Evolutionary conservation across 2,329 filamentous ascomycete genomes (phyloP).

Genomic region (Dichotomopilus funicola): DNA sequence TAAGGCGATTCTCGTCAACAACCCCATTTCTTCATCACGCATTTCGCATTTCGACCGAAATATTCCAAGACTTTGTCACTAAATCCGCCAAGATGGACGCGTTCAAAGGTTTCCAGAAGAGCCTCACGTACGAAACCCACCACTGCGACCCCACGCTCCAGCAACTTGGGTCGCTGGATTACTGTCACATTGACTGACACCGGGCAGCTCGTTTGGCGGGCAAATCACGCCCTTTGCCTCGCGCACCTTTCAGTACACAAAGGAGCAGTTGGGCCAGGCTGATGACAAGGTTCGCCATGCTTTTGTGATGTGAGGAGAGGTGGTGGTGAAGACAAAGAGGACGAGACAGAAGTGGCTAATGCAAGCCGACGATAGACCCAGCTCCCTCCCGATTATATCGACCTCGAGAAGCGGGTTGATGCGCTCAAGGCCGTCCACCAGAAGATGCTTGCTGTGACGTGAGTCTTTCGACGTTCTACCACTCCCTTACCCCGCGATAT

Average conservation of each 20-base stretch:
- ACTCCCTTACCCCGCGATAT: not conserved
- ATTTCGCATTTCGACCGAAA: not conserved
- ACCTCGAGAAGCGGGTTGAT: conserved; percentile 97
- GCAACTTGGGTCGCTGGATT: conserved; percentile 9
- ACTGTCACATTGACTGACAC: conserved; percentile 17
- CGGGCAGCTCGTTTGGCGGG: conserved; percentile 56
- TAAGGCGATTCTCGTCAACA: conserved; percentile 3
- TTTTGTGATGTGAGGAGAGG: too few relatives aligned
- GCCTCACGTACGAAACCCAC: conserved; percentile 41
- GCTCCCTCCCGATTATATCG: conserved; percentile 93
- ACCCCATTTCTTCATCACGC: not conserved
- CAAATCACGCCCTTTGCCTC: conserved; percentile 88
- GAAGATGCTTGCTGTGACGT: conserved; percentile 96
- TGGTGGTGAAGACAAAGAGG: not conserved
- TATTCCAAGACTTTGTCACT: not conserved
- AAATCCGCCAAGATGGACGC: conserved; percentile 42
- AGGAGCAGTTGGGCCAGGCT: conserved; percentile 91
- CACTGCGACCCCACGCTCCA: not conserved
- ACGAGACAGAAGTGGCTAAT: conserved; percentile 11
- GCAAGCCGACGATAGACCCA: conserved; percentile 59
- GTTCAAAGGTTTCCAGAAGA: conserved; percentile 53
- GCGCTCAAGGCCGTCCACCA: conserved; percentile 94
- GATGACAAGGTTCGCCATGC: conserved; percentile 70
- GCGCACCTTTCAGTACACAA: conserved; percentile 93
- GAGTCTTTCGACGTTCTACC: conserved; percentile 34